These are phyloP conservation scores for Thraustotheca clavata DNA, from an alignment of 352 stramenopile genomes.

Conservation along the genomic window DNA sequence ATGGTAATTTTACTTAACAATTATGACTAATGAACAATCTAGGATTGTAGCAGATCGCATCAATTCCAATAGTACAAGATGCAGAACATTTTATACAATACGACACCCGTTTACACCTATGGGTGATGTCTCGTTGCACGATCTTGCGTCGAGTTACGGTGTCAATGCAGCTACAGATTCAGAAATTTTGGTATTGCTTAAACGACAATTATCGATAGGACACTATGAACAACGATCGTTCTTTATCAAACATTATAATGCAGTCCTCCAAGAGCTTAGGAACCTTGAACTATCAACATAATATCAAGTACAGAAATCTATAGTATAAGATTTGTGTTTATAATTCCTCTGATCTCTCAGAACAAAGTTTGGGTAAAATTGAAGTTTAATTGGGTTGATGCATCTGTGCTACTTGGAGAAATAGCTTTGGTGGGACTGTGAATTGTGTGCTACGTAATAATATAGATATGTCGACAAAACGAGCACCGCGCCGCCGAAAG, in stretches of 20 bases:
- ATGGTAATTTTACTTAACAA: neutral
- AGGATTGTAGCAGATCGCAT: slow-evolving; percentile 11
- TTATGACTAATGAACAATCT: neutral
- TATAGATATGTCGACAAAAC: neutral
- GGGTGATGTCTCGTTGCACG: neutral
- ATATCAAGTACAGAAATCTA: too few species aligned
- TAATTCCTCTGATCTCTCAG: too few species aligned
- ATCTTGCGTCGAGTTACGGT: neutral
- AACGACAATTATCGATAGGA: neutral
- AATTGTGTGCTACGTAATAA: too few species aligned
- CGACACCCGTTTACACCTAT: neutral
- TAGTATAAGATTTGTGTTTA: too few species aligned
- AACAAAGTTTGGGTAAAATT: too few species aligned
- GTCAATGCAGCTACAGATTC: neutral
- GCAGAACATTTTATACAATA: slow-evolving; percentile 16
- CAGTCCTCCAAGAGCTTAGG: neutral
- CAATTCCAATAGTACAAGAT: neutral
- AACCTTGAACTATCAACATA: too few species aligned
- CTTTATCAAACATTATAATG: neutral
- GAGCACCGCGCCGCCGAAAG: neutral
- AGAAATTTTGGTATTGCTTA: neutral
- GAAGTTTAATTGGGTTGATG: too few species aligned
- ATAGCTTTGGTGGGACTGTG: too few species aligned
- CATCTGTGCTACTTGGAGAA: too few species aligned
- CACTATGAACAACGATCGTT: neutral